Evolutionary conservation across 257 asterid genomes (phyloP).

Genomic region (Rubia yunnanensis): DNA sequence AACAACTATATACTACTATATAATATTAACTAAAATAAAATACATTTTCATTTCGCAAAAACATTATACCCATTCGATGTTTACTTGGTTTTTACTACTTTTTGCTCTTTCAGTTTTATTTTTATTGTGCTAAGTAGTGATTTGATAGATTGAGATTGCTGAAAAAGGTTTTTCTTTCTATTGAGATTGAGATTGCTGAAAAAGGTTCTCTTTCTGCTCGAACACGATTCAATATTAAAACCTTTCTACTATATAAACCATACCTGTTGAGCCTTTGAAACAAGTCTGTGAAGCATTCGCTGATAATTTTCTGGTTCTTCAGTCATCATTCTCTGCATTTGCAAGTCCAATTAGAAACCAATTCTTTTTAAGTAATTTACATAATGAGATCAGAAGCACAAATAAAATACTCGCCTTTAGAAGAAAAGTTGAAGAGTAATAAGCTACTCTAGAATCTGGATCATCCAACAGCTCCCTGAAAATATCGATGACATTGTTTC

Average conservation of each 20-base stretch:
- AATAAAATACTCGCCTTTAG: slow-evolving; percentile 62
- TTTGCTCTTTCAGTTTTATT: not conserved
- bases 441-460: slow-evolving; percentile 98
- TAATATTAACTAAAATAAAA: too few species aligned
- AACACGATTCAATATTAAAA: not conserved
- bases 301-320: slow-evolving; percentile 92
- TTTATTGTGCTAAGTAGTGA: too few species aligned
- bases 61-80: not conserved
- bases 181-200: not conserved
- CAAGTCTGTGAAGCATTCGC: slow-evolving; percentile 89
- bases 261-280: slow-evolving; percentile 98
- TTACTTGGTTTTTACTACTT: not conserved
- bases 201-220: too few species aligned
- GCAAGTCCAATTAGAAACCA: slow-evolving; percentile 10
- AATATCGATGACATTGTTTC: slow-evolving; percentile 1
- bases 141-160: not conserved
- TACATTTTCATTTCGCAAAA: not conserved
- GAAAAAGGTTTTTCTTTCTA: not conserved
- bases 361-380: not conserved
- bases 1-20: too few species aligned
- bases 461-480: slow-evolving; percentile 90
- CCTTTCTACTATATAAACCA: not conserved
- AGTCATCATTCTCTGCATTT: slow-evolving; percentile 92
- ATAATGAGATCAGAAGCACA: slow-evolving; percentile 18
- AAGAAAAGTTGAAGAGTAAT: slow-evolving; percentile 95